These are phyloP conservation scores for Kernera saxatilis DNA, from an alignment of 345 rosid species.

Conservation along the genomic window DNA sequence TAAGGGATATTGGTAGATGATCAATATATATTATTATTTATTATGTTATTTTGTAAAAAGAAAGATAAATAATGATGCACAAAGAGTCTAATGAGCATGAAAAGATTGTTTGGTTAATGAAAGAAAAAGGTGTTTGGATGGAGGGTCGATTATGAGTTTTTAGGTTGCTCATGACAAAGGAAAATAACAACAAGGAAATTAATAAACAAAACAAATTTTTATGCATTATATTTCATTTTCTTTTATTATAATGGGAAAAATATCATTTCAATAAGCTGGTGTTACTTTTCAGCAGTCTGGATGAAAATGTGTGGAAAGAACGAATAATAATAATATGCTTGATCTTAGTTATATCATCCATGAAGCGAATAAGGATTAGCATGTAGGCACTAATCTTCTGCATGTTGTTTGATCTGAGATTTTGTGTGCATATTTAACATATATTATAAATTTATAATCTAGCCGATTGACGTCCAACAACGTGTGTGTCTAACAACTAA, in stretches of 20 bases:
- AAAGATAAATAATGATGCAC: conserved; percentile 5
- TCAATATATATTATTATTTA: too few relatives aligned
- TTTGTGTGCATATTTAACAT: too few relatives aligned
- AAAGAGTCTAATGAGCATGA: conserved; percentile 17
- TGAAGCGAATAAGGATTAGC: too few relatives aligned
- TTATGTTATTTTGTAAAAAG: too few relatives aligned
- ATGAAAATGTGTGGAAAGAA: not conserved
- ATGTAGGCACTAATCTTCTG: too few relatives aligned
- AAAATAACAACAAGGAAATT: conserved; percentile 11
- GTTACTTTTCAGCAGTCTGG: not conserved
- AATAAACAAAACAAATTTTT: not conserved
- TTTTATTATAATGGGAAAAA: not conserved
- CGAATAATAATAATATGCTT: too few relatives aligned
- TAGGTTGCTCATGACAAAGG: conserved; percentile 33
- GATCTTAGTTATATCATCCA: too few relatives aligned
- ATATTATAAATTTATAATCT: too few relatives aligned
- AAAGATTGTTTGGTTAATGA: conserved; percentile 34
- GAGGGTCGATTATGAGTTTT: conserved; percentile 20
- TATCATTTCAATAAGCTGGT: not conserved
- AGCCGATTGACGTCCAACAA: too few relatives aligned
- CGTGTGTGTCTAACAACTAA: too few relatives aligned
- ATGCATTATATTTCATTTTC: not conserved
- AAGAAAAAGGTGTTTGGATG: conserved; percentile 32
- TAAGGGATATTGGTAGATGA: not conserved
- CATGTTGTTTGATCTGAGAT: too few relatives aligned